Base-by-base conservation (phyloP, 2,329 filamentous ascomycete genomes). In the Cordyceps sp. region DNA sequence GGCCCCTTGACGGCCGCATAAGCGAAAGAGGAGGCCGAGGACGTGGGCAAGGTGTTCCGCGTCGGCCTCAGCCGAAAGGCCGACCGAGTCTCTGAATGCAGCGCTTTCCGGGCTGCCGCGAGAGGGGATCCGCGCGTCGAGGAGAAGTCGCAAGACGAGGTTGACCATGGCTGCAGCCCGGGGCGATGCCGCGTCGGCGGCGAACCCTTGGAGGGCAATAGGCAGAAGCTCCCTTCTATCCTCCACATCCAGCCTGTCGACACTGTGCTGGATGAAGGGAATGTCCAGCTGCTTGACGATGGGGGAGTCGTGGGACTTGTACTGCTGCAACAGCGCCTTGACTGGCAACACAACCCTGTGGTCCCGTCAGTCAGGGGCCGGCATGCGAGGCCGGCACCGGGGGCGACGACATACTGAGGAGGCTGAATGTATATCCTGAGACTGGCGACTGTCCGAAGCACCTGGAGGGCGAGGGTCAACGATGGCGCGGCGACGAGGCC, bases 251-350 rank as follows among this genome's bases (percentile, higher is more conserved):
- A 69, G 49, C 4, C 66, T 61, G 26, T 59, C 52, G 19, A 72
- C 46, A 26, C 88, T 90, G 48, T 93, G 83, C 46, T 92, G 82
- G 24, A 94, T 79, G 49, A 93, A 93, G 14, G 80, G 66, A 26
- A 96, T 61, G 54, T 96, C 86, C 43, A 94, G 80, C 49, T 93
- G 82, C 39, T 83, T 78, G 40, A 98, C 73, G 24, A 94, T 64
- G 1, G 76, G 62, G 10, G 76, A 78, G 25, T 73, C 64, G 24
- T 72, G 73, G 16, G 81, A 47, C 53, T 92, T 93, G 64, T 93
- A 94, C 52, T 96, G 90, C 43, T 85, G 78, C 33, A 96, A 55
- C 14, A 98, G 64, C 13, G 76, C 73, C n/a, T 73, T 69, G 10
- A 96, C 85, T 0, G 90, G 90, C 6, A 98, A 62, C 33, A 86